phyloP scores from a whole-genome alignment of 176 grass and related monocot genomes.

The Raddia distichophylla region DNA sequence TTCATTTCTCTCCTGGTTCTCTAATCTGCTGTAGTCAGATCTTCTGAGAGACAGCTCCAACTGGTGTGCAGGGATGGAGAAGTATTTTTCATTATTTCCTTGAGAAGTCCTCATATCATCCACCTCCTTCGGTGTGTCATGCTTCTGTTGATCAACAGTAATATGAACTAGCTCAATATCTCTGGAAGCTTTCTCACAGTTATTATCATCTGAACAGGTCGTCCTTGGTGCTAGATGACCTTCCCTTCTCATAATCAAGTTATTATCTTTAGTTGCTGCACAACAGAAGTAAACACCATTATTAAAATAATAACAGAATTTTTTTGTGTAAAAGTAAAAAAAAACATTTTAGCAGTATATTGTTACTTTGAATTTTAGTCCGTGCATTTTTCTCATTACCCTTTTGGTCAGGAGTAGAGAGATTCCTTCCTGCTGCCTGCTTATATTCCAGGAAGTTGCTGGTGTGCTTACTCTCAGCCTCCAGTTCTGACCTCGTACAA shows the following conservation, averaged over 20 bases:
- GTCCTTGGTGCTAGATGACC: conserved; percentile 21
- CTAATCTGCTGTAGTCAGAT: conserved; percentile 58
- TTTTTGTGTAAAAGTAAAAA: not conserved
- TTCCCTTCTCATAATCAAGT: conserved; percentile 33
- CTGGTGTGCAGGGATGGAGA: conserved; percentile 50
- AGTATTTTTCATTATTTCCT: conserved; percentile 39
- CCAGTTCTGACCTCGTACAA: conserved; percentile 87
- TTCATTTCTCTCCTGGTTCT: conserved; percentile 66
- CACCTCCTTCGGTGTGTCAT: conserved; percentile 5
- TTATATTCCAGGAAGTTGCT: conserved; percentile 53
- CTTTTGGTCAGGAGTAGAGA: conserved; percentile 18
- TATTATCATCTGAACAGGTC: conserved; percentile 33
- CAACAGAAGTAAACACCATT: conserved; percentile 37
- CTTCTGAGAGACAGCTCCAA: conserved; percentile 89
- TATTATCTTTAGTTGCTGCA: conserved; percentile 38
- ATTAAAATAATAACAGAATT: conserved; percentile 21
- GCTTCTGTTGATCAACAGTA: conserved; percentile 44
- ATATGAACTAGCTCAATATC: conserved; percentile 50
- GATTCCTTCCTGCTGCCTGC: conserved; percentile 24
- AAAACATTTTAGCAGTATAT: not conserved
- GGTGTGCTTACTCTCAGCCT: conserved; percentile 78
- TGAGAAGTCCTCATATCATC: conserved; percentile 33
- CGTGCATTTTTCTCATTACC: conserved; percentile 13
- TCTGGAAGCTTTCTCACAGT: conserved; percentile 39
- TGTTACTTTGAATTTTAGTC: conserved; percentile 38